Evolutionary conservation across 2,329 filamentous ascomycete species (phyloP).

Genomic region (Hortaea sp.): DNA sequence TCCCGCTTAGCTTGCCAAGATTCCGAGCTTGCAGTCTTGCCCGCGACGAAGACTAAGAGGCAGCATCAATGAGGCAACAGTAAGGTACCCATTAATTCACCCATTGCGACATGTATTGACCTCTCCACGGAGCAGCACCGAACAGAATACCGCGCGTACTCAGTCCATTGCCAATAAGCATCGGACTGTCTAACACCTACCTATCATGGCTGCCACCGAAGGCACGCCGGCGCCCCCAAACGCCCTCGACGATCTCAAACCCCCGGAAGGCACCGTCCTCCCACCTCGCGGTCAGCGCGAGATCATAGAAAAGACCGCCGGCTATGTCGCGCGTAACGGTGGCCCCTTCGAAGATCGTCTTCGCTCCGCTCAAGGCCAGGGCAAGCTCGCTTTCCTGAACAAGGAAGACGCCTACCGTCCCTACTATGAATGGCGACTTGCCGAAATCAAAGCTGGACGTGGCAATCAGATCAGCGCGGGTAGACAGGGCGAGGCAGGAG

Average conservation of each 20-base stretch:
- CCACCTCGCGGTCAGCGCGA: slow-evolving; percentile 75
- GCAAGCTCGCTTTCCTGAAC: slow-evolving; percentile 75
- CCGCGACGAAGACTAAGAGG: too few species aligned
- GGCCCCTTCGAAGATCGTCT: slow-evolving; percentile 67
- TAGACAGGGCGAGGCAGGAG: slow-evolving; percentile 50
- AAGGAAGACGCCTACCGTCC: slow-evolving; percentile 71
- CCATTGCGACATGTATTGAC: too few species aligned
- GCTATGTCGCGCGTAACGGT: slow-evolving; percentile 67
- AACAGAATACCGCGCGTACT: too few species aligned
- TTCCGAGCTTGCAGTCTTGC: too few species aligned
- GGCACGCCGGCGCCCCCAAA: slow-evolving; percentile 13
- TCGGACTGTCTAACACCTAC: background rate
- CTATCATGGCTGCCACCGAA: slow-evolving; percentile 5
- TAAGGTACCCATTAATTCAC: too few species aligned
- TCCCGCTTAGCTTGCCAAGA: too few species aligned
- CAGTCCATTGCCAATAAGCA: background rate
- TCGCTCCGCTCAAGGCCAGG: slow-evolving; percentile 75
- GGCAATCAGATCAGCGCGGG: slow-evolving; percentile 71
- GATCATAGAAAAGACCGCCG: slow-evolving; percentile 87
- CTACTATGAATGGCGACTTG: slow-evolving; percentile 85
- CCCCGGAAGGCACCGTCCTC: slow-evolving; percentile 73
- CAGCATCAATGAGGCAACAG: too few species aligned
- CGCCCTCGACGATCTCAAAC: slow-evolving; percentile 48
- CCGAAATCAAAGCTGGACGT: slow-evolving; percentile 74
- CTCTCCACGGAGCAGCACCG: too few species aligned